These are phyloP conservation scores for Komagataella mondaviorum DNA, from an alignment of 805 yeast genomes.

Conservation along the genomic window DNA sequence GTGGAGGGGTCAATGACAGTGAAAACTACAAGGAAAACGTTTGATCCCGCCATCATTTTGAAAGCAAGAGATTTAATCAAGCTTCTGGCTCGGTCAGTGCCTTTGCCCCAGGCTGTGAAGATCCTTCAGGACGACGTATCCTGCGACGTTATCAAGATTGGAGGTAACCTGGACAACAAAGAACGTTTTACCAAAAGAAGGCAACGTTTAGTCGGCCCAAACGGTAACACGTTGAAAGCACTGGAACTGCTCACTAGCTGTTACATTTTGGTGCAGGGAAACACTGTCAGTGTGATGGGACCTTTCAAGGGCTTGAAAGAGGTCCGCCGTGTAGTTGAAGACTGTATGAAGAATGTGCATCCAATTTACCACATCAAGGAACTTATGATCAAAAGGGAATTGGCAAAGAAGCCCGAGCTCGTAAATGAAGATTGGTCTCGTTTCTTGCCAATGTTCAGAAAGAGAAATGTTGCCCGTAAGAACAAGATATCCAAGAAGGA, in stretches of 20 bases:
- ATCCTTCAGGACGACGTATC: slow-evolving; percentile 86
- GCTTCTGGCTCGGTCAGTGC: slow-evolving; percentile 88
- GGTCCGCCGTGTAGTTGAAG: slow-evolving; percentile 88
- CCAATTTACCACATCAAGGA: slow-evolving; percentile 98
- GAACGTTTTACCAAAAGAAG: slow-evolving; percentile 92
- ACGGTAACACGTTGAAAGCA: slow-evolving; percentile 92
- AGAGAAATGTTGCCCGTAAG: slow-evolving; percentile 90
- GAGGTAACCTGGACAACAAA: slow-evolving; percentile 76
- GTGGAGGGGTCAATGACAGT: slow-evolving; percentile 98
- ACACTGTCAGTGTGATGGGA: slow-evolving; percentile 95
- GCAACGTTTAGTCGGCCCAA: slow-evolving; percentile 93
- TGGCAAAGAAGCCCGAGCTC: slow-evolving; percentile 88
- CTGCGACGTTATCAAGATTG: slow-evolving; percentile 93
- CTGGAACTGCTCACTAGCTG: slow-evolving; percentile 91
- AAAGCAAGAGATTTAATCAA: slow-evolving; percentile 93
- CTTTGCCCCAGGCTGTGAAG: slow-evolving; percentile 91
- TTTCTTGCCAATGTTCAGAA: slow-evolving; percentile 92
- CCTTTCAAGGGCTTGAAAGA: slow-evolving; percentile 88
- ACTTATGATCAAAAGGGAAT: slow-evolving; percentile 91
- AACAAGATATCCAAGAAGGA: slow-evolving; percentile 32
- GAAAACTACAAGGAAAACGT: slow-evolving; percentile 89
- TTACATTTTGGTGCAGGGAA: slow-evolving; percentile 93
- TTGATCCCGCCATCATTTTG: slow-evolving; percentile 84
- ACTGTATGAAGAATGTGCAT: slow-evolving; percentile 92
- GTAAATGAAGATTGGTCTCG: slow-evolving; percentile 96